Conservation (phyloP, 2,329 filamentous ascomycete genomes). For the Elsinoe batatas region DNA sequence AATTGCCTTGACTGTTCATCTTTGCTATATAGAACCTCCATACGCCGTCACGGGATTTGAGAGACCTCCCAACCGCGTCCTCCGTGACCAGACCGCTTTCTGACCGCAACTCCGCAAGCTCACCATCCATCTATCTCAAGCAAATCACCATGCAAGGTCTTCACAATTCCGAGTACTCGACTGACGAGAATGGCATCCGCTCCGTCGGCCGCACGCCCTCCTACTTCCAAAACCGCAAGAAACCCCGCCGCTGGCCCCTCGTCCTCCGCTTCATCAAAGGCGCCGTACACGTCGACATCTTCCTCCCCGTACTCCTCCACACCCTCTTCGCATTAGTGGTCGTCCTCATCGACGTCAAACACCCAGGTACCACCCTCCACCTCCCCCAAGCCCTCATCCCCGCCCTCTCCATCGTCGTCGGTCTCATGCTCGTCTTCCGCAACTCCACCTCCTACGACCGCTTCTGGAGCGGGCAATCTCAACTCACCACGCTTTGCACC, state of each 20-base stretch:
- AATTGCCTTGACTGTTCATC: too few species aligned
- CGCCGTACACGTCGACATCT: constrained; percentile 50
- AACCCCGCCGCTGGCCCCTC: constrained; percentile 49
- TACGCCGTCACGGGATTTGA: not conserved
- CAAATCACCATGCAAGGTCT: not conserved
- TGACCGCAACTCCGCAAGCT: not conserved
- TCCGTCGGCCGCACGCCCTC: constrained; percentile 33
- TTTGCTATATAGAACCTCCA: not conserved
- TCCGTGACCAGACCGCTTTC: not conserved
- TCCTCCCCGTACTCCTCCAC: constrained; percentile 48
- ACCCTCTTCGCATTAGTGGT: constrained; percentile 49
- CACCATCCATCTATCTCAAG: not conserved
- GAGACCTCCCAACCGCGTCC: not conserved
- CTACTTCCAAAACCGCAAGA: constrained; percentile 36
- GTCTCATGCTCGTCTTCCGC: constrained; percentile 57
- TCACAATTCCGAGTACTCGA: not conserved
- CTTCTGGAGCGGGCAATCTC: constrained; percentile 45
- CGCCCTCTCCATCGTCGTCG: constrained; percentile 54
- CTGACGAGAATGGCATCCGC: not conserved
- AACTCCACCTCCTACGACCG: constrained; percentile 56
- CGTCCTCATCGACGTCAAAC: constrained; percentile 46
- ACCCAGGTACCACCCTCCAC: constrained; percentile 23
- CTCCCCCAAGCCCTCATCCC: constrained; percentile 53
- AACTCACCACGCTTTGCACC: constrained; percentile 49
- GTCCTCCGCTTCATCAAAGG: constrained; percentile 56